These are phyloP conservation scores for Cladophialophora immunda DNA, from an alignment of 2,329 filamentous ascomycete genomes.

Conservation along the genomic window DNA sequence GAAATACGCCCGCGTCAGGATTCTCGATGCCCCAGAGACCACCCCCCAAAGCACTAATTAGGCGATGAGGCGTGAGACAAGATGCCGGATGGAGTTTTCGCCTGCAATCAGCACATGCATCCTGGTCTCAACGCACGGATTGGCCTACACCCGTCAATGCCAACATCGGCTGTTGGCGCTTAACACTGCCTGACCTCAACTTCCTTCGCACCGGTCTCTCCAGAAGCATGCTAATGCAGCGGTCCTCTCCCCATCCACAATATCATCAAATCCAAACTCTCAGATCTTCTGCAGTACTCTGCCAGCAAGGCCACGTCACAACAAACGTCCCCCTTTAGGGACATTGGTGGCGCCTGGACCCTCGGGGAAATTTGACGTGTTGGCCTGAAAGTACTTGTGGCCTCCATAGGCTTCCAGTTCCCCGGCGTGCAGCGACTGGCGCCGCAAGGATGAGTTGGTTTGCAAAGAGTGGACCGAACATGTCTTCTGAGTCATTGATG, in stretches of 20 bases:
- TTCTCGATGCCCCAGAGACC: conserved; percentile 1
- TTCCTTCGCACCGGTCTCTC: conserved; percentile 1
- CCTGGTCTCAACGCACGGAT: background rate
- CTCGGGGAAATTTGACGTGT: background rate
- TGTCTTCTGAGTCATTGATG: conserved; percentile 3
- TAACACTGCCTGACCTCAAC: conserved; percentile 1
- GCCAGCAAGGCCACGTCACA: conserved; percentile 1
- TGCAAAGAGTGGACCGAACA: background rate
- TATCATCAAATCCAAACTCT: conserved; percentile 1
- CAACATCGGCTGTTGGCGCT: conserved; percentile 5
- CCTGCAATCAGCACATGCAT: conserved; percentile 2
- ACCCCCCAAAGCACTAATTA: background rate
- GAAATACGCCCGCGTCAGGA: background rate
- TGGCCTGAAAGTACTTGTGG: background rate
- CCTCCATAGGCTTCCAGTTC: background rate
- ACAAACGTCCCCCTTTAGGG: background rate
- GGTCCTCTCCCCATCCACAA: background rate
- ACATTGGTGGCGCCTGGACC: background rate
- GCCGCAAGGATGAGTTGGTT: background rate
- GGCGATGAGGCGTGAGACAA: background rate
- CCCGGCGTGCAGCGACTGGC: background rate
- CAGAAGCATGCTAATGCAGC: conserved; percentile 7
- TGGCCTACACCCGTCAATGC: conserved; percentile 1
- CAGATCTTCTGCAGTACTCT: conserved; percentile 2
- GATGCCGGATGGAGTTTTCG: conserved; percentile 4